Base-by-base conservation (phyloP, 2,329 filamentous ascomycete species). In the Hypoxylon sp. region DNA sequence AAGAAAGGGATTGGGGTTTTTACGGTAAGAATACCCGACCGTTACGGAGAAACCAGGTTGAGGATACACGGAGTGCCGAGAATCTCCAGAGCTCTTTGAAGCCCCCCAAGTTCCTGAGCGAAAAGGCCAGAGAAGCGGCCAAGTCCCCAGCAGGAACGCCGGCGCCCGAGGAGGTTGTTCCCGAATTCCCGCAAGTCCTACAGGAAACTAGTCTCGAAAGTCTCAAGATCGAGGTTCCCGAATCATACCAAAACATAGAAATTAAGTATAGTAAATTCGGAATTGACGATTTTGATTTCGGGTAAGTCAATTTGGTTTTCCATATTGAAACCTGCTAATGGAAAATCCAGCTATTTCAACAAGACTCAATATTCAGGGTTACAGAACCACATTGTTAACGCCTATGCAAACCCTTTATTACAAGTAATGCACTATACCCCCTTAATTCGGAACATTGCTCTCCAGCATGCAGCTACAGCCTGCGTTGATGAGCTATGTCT, bases 231-330 rank as follows among this genome's bases (percentile, higher is more conserved):
- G 94, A 97, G 63, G 92, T 96, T 3, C 92, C 95, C 22, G 88
- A 92, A 8, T 93, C 96, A 83, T 99, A 99, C 79, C 91, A 92
- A 71, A 94, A 94, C 75, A 92, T 98, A 10, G 95, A 98, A 79
- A 99, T 99, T 82, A 98, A 98, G 79, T 99, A 98, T 83, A 98
- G 95, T 85, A 97, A 94, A 78, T 99, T 98, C 80, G 96, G 96
- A 19, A 94, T 99, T n/a, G 95, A 98, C 76, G 97, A 99, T 80
- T 99, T 99, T 79, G 96, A 99, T 80, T 99, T 99, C 81, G 92
- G 92, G 90, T 93, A 82, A 75, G 89, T 81, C 13, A 5, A 31
- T 47, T 14, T 22, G 11, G 11, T 48, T 24, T 48, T 3, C 31
- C 3, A 19, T 47, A 1, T n/a, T 31, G 11, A 17, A 19, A 13